phyloP scores from a whole-genome alignment of 106 monocot genomes.

The Posidonia australis region DNA sequence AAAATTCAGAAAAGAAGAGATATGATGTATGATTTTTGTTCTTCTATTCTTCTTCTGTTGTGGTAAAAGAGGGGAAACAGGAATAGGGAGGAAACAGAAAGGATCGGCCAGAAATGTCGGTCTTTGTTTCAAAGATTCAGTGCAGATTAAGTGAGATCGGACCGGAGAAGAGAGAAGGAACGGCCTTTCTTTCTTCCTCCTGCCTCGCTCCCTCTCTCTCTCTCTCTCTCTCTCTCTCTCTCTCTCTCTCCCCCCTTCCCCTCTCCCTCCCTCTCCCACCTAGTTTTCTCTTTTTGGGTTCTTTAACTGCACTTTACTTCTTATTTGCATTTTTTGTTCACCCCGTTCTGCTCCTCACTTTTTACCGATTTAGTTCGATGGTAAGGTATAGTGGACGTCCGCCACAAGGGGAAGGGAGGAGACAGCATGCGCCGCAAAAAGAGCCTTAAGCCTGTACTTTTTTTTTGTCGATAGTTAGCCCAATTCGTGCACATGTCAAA shows the following conservation, averaged over 20 bases:
- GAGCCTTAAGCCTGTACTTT: too few species aligned
- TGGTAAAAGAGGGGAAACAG: not conserved
- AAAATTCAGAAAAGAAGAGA: not conserved
- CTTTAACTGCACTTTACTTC: too few species aligned
- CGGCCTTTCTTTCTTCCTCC: not conserved
- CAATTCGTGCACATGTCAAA: too few species aligned
- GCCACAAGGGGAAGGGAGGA: too few species aligned
- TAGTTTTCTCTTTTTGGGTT: not conserved
- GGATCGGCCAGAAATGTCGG: not conserved
- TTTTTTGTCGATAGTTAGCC: too few species aligned
- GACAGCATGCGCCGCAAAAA: too few species aligned
- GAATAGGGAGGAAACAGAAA: not conserved
- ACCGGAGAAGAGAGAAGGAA: not conserved
- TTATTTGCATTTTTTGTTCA: too few species aligned
- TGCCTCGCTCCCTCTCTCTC: not conserved
- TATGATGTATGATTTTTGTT: too few species aligned
- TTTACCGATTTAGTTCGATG: too few species aligned
- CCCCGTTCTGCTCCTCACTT: too few species aligned
- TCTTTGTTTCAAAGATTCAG: not conserved
- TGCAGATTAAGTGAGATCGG: not conserved
- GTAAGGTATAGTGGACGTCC: too few species aligned
- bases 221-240: not conserved
- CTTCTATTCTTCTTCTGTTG: not conserved
- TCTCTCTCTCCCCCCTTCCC: not conserved
- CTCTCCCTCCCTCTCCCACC: not conserved